These are phyloP conservation scores for Sordariomycetes sp. DNA, from an alignment of 2,329 filamentous ascomycete genomes.

Conservation along the genomic window DNA sequence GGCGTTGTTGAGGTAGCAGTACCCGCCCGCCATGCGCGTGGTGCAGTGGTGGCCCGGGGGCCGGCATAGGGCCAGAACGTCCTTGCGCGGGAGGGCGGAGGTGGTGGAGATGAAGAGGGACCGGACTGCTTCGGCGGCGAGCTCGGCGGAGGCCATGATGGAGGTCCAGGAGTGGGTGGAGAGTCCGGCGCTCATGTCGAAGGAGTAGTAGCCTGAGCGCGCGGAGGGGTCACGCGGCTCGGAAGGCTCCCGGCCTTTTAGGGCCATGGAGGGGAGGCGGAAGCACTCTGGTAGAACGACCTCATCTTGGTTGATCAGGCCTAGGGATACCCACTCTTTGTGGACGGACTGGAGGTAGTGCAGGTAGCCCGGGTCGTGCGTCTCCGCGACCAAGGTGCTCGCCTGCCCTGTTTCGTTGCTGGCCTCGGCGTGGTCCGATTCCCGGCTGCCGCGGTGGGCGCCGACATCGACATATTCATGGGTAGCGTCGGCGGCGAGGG, in stretches of 20 bases:
- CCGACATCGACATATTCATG: not conserved
- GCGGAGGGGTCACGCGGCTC: conserved; percentile 10
- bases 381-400: conserved; percentile 1
- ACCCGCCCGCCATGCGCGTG: conserved; percentile 12
- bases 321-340: conserved; percentile 6
- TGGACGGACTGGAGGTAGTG: conserved; percentile 9
- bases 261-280: conserved; percentile 4
- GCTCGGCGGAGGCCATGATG: conserved; percentile 9
- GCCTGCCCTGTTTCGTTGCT: not conserved
- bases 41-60: conserved; percentile 14
- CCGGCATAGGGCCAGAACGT: conserved; percentile 11
- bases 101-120: not conserved
- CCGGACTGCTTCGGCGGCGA: conserved; percentile 9
- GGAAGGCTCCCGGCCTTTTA: not conserved
- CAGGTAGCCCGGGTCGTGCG: conserved; percentile 10
- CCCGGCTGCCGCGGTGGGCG: not conserved
- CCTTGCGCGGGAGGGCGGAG: not conserved
- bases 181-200: conserved; percentile 12
- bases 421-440: not conserved
- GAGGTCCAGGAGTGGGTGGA: conserved; percentile 9
- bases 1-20: conserved; percentile 15
- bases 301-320: conserved; percentile 8
- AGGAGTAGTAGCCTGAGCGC: conserved; percentile 11
- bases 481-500: not conserved
- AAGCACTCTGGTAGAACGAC: conserved; percentile 13